Evolutionary conservation across 345 rosid genomes (phyloP).

Genomic region (Eucalyptus pauciflora): DNA sequence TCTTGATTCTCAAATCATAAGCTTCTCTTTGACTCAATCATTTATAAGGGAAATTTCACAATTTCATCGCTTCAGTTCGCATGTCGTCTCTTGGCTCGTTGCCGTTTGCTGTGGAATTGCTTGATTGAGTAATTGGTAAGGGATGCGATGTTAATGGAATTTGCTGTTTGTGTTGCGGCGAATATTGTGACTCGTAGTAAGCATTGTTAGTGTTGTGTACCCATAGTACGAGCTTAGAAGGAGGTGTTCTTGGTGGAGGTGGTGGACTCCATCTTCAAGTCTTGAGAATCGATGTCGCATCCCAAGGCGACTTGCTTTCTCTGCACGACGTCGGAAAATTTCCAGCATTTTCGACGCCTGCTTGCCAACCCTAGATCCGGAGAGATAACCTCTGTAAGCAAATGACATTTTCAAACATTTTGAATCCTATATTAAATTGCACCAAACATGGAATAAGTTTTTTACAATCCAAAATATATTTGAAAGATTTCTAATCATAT

Average conservation of each 20-base stretch:
- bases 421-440: background rate
- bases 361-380: slow-evolving; percentile 56
- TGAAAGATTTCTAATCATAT: background rate
- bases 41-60: background rate
- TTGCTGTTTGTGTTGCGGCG: background rate
- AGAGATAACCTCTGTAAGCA: slow-evolving; percentile 65
- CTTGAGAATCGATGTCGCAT: slow-evolving; percentile 85
- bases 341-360: too few species aligned
- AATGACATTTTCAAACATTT: background rate
- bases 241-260: slow-evolving; percentile 85
- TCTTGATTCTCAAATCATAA: slow-evolving; percentile 88
- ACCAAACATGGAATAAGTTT: background rate
- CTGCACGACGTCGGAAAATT: too few species aligned
- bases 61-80: background rate
- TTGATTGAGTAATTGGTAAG: background rate
- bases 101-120: background rate
- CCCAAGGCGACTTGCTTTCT: slow-evolving; percentile 65
- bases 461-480: background rate
- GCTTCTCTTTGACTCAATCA: background rate
- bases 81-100: background rate
- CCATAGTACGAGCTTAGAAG: slow-evolving; percentile 83
- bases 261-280: slow-evolving; percentile 71
- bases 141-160: background rate
- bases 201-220: slow-evolving; percentile 59
- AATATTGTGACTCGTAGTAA: slow-evolving; percentile 27